These are phyloP conservation scores for Leucaena leucocephala DNA, from an alignment of 306 rosid genomes.

Conservation along the genomic window DNA sequence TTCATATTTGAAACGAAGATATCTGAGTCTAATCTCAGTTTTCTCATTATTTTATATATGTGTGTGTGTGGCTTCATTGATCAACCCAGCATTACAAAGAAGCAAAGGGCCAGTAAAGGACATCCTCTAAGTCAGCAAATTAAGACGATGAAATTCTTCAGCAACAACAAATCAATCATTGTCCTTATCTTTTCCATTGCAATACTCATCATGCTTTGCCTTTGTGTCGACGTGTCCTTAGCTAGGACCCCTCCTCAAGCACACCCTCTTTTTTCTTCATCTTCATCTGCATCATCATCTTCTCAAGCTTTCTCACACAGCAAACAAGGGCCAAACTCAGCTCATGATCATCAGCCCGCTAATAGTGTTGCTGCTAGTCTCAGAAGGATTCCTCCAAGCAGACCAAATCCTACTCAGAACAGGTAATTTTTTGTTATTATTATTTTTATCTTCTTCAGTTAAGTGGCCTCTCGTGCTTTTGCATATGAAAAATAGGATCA, in stretches of 20 bases:
- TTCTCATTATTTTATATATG: not conserved
- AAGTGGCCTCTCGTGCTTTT: conserved; percentile 29
- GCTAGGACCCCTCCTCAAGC: conserved; percentile 44
- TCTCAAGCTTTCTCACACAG: conserved; percentile 32
- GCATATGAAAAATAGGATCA: not conserved
- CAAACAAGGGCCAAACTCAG: conserved; percentile 36
- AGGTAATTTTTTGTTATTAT: conserved; percentile 44
- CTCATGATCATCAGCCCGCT: not conserved
- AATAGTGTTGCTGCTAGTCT: conserved; percentile 53
- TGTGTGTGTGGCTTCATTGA: conserved; percentile 32
- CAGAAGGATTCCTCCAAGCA: conserved; percentile 70
- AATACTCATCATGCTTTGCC: conserved; percentile 49
- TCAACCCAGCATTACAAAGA: conserved; percentile 45
- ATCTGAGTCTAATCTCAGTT: not conserved
- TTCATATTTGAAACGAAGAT: not conserved
- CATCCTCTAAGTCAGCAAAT: conserved; percentile 51
- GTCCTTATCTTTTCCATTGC: conserved; percentile 45
- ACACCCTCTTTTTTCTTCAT: conserved; percentile 14
- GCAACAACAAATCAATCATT: conserved; percentile 48
- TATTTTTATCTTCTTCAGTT: not conserved
- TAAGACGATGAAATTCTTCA: conserved; percentile 57
- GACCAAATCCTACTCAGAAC: conserved; percentile 87
- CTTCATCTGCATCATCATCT: conserved; percentile 19
- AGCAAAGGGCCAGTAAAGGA: conserved; percentile 44
- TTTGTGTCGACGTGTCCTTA: conserved; percentile 35